phyloP scores from a whole-genome alignment of 345 rosid genomes.

The Populus deltoides region DNA sequence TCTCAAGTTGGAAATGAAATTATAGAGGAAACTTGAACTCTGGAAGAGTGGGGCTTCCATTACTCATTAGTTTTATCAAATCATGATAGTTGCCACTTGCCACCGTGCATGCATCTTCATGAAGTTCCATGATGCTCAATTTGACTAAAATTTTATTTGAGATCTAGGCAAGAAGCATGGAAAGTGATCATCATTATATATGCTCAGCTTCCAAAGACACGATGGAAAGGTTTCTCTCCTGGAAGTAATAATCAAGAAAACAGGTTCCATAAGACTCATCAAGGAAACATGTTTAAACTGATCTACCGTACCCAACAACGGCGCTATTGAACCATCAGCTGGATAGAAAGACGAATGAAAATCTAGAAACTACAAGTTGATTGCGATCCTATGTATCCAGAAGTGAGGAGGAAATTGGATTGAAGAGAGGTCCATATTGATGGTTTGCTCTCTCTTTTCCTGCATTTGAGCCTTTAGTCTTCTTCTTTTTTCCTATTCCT shows the following conservation, averaged over 20 bases:
- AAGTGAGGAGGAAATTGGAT: neutral
- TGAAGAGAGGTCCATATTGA: neutral
- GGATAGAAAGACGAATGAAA: neutral
- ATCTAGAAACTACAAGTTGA: neutral
- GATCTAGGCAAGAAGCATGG: conserved; percentile 51
- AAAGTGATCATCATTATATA: conserved; percentile 30
- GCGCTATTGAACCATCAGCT: neutral
- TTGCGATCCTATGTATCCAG: neutral
- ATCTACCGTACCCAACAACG: neutral
- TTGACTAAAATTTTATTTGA: conserved; percentile 16
- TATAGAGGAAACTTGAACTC: neutral
- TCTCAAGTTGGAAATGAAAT: neutral
- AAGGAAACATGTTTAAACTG: neutral
- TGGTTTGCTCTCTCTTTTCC: neutral
- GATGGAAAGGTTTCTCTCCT: neutral
- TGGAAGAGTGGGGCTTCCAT: neutral
- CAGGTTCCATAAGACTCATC: neutral
- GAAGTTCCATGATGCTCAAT: neutral
- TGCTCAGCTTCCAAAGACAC: neutral
- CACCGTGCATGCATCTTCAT: neutral
- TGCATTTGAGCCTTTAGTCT: neutral
- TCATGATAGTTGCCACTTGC: neutral
- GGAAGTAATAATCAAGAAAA: neutral
- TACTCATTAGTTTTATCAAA: neutral
- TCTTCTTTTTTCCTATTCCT: neutral